A percentile compares a stretch with the other conserved stretches of the same genome.
These are phyloP conservation scores for Penicillium sclerotigenum DNA, from an alignment of 2,329 filamentous ascomycete genomes.

Conservation along the genomic window DNA sequence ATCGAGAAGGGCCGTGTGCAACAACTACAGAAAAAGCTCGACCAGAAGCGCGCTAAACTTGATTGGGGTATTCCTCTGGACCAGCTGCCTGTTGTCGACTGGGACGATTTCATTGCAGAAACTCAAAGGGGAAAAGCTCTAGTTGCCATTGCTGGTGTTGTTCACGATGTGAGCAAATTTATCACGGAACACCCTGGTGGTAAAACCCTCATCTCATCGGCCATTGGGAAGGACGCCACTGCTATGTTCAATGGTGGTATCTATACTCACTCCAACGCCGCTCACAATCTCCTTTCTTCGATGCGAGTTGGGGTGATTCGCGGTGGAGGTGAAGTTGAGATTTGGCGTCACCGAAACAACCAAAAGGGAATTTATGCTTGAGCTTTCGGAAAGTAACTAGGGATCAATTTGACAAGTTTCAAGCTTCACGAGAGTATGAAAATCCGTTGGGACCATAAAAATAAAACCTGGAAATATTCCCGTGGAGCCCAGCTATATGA, in stretches of 20 bases:
- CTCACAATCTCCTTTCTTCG: conserved; percentile 81
- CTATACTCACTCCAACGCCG: conserved; percentile 84
- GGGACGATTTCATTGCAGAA: conserved; percentile 79
- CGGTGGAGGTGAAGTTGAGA: conserved; percentile 84
- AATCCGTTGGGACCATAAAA: background rate
- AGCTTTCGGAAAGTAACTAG: background rate
- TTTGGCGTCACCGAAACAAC: conserved; percentile 71
- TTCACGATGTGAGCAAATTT: conserved; percentile 80
- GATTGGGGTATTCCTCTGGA: conserved; percentile 86
- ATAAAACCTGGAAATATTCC: too few relatives aligned
- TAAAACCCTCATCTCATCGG: conserved; percentile 77
- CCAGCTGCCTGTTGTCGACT: conserved; percentile 78
- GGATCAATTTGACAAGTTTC: background rate
- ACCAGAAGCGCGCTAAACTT: conserved; percentile 75
- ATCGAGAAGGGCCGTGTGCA: conserved; percentile 89
- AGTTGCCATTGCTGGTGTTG: conserved; percentile 74
- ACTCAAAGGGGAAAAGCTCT: conserved; percentile 74
- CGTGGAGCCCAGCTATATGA: too few relatives aligned
- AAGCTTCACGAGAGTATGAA: background rate
- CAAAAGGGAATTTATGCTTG: conserved; percentile 60
- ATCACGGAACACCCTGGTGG: conserved; percentile 86
- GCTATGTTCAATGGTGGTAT: conserved; percentile 90
- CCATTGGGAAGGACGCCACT: conserved; percentile 81
- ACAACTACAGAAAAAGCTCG: conserved; percentile 88
- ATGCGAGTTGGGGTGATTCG: conserved; percentile 86